These are phyloP conservation scores for Solanum rostratum DNA, from an alignment of 257 asterid species.

Conservation along the genomic window DNA sequence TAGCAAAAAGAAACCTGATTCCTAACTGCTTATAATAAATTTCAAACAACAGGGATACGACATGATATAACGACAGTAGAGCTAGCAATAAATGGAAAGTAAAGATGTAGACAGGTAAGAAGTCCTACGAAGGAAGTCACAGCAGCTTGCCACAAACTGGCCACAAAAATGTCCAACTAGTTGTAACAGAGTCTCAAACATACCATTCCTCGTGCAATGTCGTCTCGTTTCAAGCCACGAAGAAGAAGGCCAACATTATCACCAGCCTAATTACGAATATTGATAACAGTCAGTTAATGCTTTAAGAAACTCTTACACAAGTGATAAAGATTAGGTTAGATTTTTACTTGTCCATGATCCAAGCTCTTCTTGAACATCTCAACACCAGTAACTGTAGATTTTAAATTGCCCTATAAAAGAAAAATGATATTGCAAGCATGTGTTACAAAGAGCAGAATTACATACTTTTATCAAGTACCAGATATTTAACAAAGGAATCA, in stretches of 20 bases:
- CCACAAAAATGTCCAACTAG: not conserved
- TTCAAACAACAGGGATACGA: not conserved
- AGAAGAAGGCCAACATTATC: conserved; percentile 96
- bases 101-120: not conserved
- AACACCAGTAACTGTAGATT: conserved; percentile 92
- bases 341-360: conserved; percentile 79
- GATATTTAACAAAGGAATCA: not conserved
- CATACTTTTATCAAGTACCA: not conserved
- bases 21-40: not conserved
- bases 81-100: not conserved
- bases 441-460: not conserved
- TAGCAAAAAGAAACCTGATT: not conserved
- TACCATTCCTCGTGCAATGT: conserved; percentile 84
- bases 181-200: conserved; percentile 1
- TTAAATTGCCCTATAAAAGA: conserved; percentile 51
- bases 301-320: not conserved
- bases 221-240: conserved; percentile 95
- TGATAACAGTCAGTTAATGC: not conserved
- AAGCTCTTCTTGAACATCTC: conserved; percentile 97
- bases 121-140: not conserved
- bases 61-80: not conserved
- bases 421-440: not conserved
- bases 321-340: not conserved
- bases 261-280: conserved; percentile 62
- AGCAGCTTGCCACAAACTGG: not conserved